Base-by-base conservation (phyloP, 129 eudicot genomes). In the Saposhnikovia divaricata region DNA sequence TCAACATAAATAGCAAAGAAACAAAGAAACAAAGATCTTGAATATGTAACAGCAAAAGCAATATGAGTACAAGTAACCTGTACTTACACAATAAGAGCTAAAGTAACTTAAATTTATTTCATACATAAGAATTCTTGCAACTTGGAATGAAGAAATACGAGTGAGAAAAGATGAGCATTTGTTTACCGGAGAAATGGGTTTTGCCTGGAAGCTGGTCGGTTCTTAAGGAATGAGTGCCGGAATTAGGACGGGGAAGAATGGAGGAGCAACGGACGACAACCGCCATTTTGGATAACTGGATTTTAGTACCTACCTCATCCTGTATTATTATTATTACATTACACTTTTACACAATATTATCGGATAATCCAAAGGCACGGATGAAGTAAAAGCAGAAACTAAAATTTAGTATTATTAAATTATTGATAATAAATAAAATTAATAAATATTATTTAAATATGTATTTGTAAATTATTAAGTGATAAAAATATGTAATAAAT, bases 21-120 rank as follows among this genome's bases (percentile, higher is more conserved):
- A 11, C 82, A 85, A 59, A 76, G 83, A 39, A 80, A 11, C 75
- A 48, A 81, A 72, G 81, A 83, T 81, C 66, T 84, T 55, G 85
- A 84, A 83, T 47, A 81, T 77, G 74, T 81, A 80, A 73, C 78
- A 77, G 37, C 14, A 59, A 59, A 9, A 59, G 4, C 19, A 65
- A 65, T 28, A 65, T 65, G 37, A 34, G 37, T 34, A 34, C 37
- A 38, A 34, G 9, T 5, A 63, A 8, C 71, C 28, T 63, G 9
- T 2, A 27, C 37, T 9, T 21, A 27, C 13, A 66, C 40, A 27
- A 25, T 19, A 65, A 11, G 2, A 66, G 71, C 40, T 66, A 66
- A 31, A 66, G 19, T 28, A 9, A 66, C 0, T 66, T 68, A 3
- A 3, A 28, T 10, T 31, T 68, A 31, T 10, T 5, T 31, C 18